Percentiles rank a stretch among this genome's conserved stretches.
phyloP scores from a whole-genome alignment of 2,329 filamentous ascomycete species.

The Talaromyces islandicus region DNA sequence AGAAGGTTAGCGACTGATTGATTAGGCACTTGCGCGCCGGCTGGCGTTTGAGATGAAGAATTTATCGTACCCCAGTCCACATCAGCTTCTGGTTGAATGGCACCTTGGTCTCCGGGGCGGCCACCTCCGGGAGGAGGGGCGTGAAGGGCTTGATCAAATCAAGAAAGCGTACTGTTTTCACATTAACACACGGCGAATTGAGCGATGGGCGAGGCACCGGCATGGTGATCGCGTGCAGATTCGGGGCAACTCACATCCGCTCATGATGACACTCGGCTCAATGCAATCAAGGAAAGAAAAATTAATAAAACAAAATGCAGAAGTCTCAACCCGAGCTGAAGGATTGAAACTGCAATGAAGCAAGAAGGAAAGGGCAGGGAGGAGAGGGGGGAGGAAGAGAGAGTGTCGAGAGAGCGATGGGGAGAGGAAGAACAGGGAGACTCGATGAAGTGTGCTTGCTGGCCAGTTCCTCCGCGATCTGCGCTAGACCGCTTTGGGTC shows the following conservation, averaged over 20 bases:
- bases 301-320: conserved; percentile 21
- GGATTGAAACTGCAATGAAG: conserved; percentile 23
- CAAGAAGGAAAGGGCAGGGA: conserved; percentile 20
- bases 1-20: conserved; percentile 15
- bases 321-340: conserved; percentile 27
- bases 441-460: conserved; percentile 19
- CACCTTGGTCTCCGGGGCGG: conserved; percentile 95
- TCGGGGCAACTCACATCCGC: conserved; percentile 47
- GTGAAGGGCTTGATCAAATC: conserved; percentile 99
- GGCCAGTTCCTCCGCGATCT: conserved; percentile 17
- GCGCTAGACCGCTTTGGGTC: conserved; percentile 9
- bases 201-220: conserved; percentile 11
- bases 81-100: conserved; percentile 98
- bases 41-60: conserved; percentile 7
- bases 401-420: conserved; percentile 5
- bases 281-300: conserved; percentile 19
- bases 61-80: conserved; percentile 66
- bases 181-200: conserved; percentile 14
- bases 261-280: conserved; percentile 47
- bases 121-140: conserved; percentile 98
- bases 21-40: conserved; percentile 5
- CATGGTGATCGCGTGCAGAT: conserved; percentile 22
- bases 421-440: conserved; percentile 15
- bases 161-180: conserved; percentile 81
- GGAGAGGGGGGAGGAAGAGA: conserved; percentile 17